Evolutionary conservation across 2,329 filamentous ascomycete genomes (phyloP).

Genomic region (Fusarium paranaense): DNA sequence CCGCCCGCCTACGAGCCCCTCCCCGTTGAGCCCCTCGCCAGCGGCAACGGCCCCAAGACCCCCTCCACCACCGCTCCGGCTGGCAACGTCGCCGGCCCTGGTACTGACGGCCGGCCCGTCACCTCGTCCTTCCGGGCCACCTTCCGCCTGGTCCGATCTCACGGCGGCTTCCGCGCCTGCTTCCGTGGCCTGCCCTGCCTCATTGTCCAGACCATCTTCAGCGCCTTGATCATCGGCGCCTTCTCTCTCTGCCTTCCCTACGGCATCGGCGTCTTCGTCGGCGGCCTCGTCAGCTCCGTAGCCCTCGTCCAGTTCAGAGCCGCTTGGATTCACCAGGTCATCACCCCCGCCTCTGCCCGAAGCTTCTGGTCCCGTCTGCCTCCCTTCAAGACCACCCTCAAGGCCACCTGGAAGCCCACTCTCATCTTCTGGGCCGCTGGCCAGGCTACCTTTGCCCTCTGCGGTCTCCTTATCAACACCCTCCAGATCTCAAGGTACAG

Average conservation of each 20-base stretch:
- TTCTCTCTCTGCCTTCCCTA: conserved; percentile 55
- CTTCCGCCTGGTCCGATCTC: conserved; percentile 66
- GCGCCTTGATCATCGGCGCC: conserved; percentile 59
- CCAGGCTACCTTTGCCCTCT: conserved; percentile 62
- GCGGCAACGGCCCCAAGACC: conserved; percentile 47
- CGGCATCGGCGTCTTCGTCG: conserved; percentile 51
- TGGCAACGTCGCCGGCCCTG: conserved; percentile 24
- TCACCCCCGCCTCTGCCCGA: conserved; percentile 74
- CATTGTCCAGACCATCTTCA: conserved; percentile 53
- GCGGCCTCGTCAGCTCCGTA: conserved; percentile 61
- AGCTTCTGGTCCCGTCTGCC: conserved; percentile 78
- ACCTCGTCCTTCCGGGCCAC: conserved; percentile 65
- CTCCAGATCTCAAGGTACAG: conserved; percentile 2
- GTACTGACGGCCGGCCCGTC: conserved; percentile 44
- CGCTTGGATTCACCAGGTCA: conserved; percentile 88
- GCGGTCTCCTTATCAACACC: conserved; percentile 36
- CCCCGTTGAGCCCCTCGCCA: conserved; percentile 55
- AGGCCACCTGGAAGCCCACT: conserved; percentile 76
- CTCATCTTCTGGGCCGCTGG: conserved; percentile 70
- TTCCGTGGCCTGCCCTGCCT: conserved; percentile 75
- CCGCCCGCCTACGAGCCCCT: conserved; percentile 67
- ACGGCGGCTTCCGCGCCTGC: conserved; percentile 72
- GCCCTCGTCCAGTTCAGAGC: conserved; percentile 76
- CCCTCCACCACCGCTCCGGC: conserved; percentile 41
- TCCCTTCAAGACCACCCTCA: conserved; percentile 70